Base-by-base conservation (phyloP, 495 filamentous ascomycete genomes). In the Aspergillus cristatus region DNA sequence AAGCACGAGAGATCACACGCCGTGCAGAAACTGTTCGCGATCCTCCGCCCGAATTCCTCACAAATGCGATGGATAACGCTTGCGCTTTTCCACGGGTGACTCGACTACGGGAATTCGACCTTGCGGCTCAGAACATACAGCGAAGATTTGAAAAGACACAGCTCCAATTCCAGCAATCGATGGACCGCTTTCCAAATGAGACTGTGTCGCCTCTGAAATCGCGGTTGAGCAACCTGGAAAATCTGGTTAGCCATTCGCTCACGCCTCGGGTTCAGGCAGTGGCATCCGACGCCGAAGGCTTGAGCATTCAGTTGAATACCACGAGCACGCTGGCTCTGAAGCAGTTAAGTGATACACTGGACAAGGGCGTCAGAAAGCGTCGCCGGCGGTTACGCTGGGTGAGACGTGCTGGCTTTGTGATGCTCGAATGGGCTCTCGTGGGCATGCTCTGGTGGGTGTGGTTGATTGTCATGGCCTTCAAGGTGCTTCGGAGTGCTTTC, bases 391-490 rank as follows among this genome's bases (percentile, higher is more conserved):
- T 88, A 31, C 65, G 84, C 15, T 88, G 82, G 80, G 60, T 85
- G 2, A 62, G 85, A 18, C 57, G 79, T 14, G 71, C 72, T 0
- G 79, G 80, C 3, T 90, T 81, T 67, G 62, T 83, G 7, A 60
- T 79, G 17, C 70, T 90, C 14, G 84, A 90, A 65, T 90, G 84
- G 84, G 70, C 74, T 18, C 67, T 90, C 15, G 78, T 90, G 22
- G 82, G 76, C 12, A 71, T 84, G 38, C 78, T 90, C 70, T 90
- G 84, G 84, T 83, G 79, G 56, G 80, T 86, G 7, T 90, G 84
- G 84, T 67, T 86, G 36, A 63, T 86, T 32, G 84, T 89, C 13
- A 79, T 85, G 69, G 68, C 79, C 10, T 65, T 79, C 35, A 68
- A 82, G 40, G 41, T 85, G 14, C 46, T 81, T 1, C 62, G 79